phyloP scores from a whole-genome alignment of 495 filamentous ascomycete species.

The Xylaria cubensis region DNA sequence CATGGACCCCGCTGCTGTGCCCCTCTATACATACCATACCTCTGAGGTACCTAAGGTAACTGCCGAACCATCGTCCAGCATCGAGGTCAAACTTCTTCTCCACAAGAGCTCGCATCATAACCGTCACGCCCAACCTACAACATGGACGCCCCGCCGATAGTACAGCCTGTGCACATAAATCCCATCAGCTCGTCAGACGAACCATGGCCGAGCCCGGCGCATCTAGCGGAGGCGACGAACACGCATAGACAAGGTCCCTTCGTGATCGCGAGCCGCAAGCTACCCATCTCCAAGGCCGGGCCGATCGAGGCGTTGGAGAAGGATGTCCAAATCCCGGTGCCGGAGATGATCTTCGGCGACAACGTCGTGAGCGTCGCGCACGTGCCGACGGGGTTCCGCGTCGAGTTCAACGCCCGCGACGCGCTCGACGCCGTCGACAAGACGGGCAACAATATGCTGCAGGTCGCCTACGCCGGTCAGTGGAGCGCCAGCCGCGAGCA shows the following conservation, averaged over 20 bases:
- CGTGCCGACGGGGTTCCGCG: constrained; percentile 68
- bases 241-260: constrained; percentile 66
- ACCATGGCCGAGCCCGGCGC: constrained; percentile 23
- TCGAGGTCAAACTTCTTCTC: neutral
- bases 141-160: neutral
- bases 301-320: constrained; percentile 87
- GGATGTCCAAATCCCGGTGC: constrained; percentile 80
- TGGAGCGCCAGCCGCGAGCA: constrained; percentile 88
- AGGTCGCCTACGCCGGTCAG: constrained; percentile 88
- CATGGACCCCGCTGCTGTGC: neutral
- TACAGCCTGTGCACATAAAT: neutral
- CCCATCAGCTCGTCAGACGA: constrained; percentile 16
- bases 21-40: neutral
- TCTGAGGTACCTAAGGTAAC: neutral
- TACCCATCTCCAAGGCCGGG: constrained; percentile 87
- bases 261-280: constrained; percentile 77
- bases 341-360: constrained; percentile 99
- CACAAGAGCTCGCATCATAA: neutral
- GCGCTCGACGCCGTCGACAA: constrained; percentile 92
- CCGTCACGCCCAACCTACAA: neutral
- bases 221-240: constrained; percentile 47
- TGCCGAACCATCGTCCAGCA: neutral
- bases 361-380: constrained; percentile 82
- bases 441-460: constrained; percentile 84
- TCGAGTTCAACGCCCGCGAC: constrained; percentile 83